Conservation (phyloP, 257 asterid species). For the Cynanchum wilfordii region DNA sequence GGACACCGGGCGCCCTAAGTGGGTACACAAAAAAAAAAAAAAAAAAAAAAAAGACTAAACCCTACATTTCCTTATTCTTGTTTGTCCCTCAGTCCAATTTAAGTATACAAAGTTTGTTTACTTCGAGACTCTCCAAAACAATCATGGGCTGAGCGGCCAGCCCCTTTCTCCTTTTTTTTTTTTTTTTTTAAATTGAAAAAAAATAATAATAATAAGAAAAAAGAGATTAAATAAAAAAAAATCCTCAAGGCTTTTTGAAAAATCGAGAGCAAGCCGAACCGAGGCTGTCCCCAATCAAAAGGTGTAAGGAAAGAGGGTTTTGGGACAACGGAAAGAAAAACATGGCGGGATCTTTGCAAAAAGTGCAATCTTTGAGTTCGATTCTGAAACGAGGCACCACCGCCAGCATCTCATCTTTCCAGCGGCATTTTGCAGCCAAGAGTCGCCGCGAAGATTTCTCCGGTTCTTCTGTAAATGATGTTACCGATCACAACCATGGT, state of each 20-base stretch:
- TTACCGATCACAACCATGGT: not conserved
- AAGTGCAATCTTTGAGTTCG: not conserved
- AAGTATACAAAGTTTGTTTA: no score
- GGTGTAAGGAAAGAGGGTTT: not conserved
- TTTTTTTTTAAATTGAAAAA: no score
- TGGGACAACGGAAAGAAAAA: not conserved
- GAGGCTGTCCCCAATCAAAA: not conserved
- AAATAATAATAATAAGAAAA: not conserved
- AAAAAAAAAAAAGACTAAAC: no score
- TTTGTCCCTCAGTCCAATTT: no score
- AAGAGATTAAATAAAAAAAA: not conserved
- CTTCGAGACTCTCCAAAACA: not conserved
- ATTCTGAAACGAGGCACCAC: not conserved
- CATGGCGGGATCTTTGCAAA: constrained; percentile 9
- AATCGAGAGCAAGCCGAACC: not conserved
- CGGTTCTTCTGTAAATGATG: constrained; percentile 1
- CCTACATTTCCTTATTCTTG: no score
- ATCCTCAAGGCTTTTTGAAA: not conserved
- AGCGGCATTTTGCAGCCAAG: constrained; percentile 14
- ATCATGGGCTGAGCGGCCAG: not conserved
- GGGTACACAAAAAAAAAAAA: no score
- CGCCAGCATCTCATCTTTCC: not conserved
- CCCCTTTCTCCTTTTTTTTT: no score
- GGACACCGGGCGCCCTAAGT: no score
- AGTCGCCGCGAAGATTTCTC: constrained; percentile 2